A percentile compares a stretch with the other conserved stretches of the same genome.
Evolutionary conservation across 306 rosid genomes (phyloP).

Genomic region (Delonix regia): DNA sequence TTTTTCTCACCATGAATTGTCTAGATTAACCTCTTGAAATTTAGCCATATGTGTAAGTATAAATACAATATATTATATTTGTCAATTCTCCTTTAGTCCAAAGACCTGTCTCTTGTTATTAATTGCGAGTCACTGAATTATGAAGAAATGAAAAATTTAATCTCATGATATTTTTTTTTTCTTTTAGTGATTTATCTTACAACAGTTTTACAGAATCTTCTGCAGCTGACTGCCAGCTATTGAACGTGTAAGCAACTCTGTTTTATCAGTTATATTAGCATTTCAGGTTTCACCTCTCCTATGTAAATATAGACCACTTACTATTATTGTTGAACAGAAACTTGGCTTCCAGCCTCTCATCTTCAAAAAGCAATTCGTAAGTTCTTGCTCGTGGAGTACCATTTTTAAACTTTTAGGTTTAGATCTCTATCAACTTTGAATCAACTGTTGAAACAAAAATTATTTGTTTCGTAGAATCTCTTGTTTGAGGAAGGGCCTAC

Average conservation of each 20-base stretch:
- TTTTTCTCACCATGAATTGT: neutral
- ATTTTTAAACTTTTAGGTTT: neutral
- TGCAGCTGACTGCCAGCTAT: conserved; percentile 25
- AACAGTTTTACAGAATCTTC: conserved; percentile 65
- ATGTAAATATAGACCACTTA: neutral
- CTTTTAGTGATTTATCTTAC: conserved; percentile 82
- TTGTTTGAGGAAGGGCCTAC: conserved; percentile 69
- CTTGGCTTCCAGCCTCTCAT: conserved; percentile 63
- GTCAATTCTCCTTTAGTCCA: neutral
- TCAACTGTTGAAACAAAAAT: conserved; percentile 24
- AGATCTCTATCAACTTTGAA: neutral
- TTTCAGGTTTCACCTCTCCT: neutral
- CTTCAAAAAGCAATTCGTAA: conserved; percentile 49
- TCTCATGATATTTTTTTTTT: conserved; percentile 20
- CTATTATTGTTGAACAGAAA: conserved; percentile 52
- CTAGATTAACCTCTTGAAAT: neutral
- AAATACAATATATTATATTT: neutral
- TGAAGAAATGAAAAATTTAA: conserved; percentile 24
- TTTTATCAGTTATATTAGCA: neutral
- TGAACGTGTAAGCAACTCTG: conserved; percentile 57
- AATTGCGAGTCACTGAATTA: neutral
- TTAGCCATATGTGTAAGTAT: neutral
- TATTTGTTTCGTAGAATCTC: conserved; percentile 44
- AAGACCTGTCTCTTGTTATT: neutral
- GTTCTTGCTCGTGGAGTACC: conserved; percentile 32